These are phyloP conservation scores for Metschnikowia anglica DNA, from an alignment of 805 yeast species.

Conservation along the genomic window DNA sequence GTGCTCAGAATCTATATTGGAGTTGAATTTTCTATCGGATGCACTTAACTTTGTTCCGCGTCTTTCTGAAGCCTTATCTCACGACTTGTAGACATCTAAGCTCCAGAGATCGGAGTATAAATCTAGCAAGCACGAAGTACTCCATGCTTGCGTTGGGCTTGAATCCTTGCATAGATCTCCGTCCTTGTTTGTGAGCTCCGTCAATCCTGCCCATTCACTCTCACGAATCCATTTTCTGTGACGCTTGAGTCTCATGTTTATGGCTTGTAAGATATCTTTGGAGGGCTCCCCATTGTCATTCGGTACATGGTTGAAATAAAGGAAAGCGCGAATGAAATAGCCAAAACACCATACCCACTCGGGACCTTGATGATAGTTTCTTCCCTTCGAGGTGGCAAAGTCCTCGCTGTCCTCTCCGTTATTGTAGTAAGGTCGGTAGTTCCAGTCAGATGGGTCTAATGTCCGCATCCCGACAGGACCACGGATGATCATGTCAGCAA, in stretches of 20 bases:
- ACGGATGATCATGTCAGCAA: conserved; percentile 72
- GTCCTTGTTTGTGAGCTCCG: conserved; percentile 87
- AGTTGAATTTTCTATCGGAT: no score
- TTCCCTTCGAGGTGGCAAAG: conserved; percentile 90
- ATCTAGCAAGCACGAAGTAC: conserved; percentile 81
- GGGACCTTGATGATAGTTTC: conserved; percentile 98
- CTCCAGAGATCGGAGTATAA: conserved; percentile 63
- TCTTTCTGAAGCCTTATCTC: no score
- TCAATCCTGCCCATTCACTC: conserved; percentile 91
- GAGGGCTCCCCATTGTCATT: conserved; percentile 46
- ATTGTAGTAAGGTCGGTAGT: conserved; percentile 85
- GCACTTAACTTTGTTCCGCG: no score
- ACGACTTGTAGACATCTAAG: conserved; percentile 1
- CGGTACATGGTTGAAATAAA: conserved; percentile 48
- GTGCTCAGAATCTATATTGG: no score
- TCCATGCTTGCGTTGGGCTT: conserved; percentile 97
- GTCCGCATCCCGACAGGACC: conserved; percentile 94
- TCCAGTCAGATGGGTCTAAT: conserved; percentile 87
- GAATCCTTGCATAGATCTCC: conserved; percentile 83
- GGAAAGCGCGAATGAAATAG: conserved; percentile 77
- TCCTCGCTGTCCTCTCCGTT: conserved; percentile 80
- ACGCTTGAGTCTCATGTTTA: conserved; percentile 59
- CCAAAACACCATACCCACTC: conserved; percentile 97
- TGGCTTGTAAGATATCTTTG: conserved; percentile 52
- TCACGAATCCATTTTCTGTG: conserved; percentile 68